These are phyloP conservation scores for Saccharata proteae DNA, from an alignment of 2,329 filamentous ascomycete genomes.

Conservation along the genomic window DNA sequence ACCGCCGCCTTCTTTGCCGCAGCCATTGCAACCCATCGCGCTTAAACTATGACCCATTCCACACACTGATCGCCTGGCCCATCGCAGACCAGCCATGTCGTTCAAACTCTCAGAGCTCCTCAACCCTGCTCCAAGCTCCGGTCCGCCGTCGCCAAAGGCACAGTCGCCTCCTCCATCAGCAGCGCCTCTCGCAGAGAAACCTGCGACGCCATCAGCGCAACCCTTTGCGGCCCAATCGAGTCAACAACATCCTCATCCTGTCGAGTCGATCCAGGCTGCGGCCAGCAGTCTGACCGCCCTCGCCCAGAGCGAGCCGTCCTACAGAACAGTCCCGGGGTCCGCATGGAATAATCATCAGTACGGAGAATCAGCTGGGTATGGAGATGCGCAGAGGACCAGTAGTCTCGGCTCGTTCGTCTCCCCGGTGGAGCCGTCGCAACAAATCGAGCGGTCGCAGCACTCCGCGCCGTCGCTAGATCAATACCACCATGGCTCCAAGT, in stretches of 20 bases:
- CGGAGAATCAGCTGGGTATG: not conserved
- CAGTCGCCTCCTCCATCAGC: not conserved
- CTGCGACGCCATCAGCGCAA: not conserved
- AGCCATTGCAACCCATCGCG: too few relatives aligned
- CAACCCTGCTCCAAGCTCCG: conserved; percentile 18
- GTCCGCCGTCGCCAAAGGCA: not conserved
- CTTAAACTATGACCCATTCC: too few relatives aligned
- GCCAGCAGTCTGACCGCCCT: conserved; percentile 27
- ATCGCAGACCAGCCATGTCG: conserved; percentile 11
- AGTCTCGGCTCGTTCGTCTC: conserved; percentile 23
- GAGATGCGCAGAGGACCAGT: conserved; percentile 18
- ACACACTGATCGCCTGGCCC: too few relatives aligned
- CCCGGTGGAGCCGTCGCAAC: conserved; percentile 28
- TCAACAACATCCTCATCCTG: too few relatives aligned
- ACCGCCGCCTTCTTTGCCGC: too few relatives aligned
- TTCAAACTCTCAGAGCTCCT: conserved; percentile 23
- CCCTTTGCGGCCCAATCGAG: too few relatives aligned
- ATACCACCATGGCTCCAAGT: conserved; percentile 33
- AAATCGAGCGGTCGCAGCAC: conserved; percentile 21
- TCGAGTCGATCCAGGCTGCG: conserved; percentile 28
- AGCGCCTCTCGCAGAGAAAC: not conserved
- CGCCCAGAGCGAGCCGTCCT: conserved; percentile 11
- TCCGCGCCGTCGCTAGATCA: conserved; percentile 34
- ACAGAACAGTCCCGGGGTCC: conserved; percentile 1
- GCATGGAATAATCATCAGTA: conserved; percentile 3